A percentile compares a stretch with the other conserved stretches of the same genome.
Evolutionary conservation across 805 yeast genomes (phyloP).

Genomic region (Lipomyces lipofer): DNA sequence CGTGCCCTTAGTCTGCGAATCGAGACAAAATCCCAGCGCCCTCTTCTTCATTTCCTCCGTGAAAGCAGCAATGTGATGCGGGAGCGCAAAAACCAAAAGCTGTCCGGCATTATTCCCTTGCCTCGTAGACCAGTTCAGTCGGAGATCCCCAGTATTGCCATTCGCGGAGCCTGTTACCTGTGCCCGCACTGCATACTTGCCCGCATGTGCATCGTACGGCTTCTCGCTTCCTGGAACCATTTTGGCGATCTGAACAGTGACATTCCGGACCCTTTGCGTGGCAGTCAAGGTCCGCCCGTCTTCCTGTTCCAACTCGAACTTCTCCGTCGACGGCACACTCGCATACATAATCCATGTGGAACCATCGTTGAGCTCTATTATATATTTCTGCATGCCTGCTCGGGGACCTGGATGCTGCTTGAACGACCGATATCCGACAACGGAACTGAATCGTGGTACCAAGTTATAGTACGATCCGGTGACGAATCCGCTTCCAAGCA

Average conservation of each 20-base stretch:
- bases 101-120: constrained; percentile 47
- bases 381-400: constrained; percentile 53
- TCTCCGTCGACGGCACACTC: constrained; percentile 39
- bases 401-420: constrained; percentile 44
- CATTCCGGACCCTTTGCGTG: constrained; percentile 49
- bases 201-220: constrained; percentile 61
- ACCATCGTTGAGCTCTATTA: constrained; percentile 54
- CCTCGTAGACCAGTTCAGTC: constrained; percentile 22
- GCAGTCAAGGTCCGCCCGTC: constrained; percentile 46
- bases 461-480: constrained; percentile 47
- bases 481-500: constrained; percentile 61
- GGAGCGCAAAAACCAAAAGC: constrained; percentile 60
- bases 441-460: constrained; percentile 33
- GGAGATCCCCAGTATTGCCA: constrained; percentile 18
- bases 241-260: constrained; percentile 60
- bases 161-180: constrained; percentile 44
- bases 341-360: constrained; percentile 70
- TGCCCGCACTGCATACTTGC: constrained; percentile 56
- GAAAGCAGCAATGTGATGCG: constrained; percentile 61
- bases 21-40: constrained; percentile 40
- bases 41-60: constrained; percentile 36
- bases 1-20: constrained; percentile 52
- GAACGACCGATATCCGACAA: constrained; percentile 61
- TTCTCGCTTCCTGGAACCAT: constrained; percentile 44
- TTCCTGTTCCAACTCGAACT: constrained; percentile 38